phyloP scores from a whole-genome alignment of 352 stramenopile genomes.

The Pythium oligandrum region DNA sequence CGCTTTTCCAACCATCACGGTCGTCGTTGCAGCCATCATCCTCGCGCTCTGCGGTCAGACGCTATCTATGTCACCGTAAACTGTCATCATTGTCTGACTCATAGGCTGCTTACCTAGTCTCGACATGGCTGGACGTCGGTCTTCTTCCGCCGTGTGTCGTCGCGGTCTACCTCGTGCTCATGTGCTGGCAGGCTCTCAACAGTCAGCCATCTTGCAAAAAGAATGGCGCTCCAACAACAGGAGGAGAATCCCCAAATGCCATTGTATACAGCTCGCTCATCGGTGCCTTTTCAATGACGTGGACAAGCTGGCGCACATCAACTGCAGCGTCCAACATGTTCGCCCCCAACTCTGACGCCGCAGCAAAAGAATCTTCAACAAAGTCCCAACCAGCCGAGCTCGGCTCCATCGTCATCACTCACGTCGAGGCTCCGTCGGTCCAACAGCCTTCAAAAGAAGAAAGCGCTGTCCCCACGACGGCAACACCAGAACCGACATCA shows the following conservation, averaged over 20 bases:
- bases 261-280: conserved; percentile 43
- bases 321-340: conserved; percentile 55
- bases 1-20: conserved; percentile 85
- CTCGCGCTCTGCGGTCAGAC: conserved; percentile 58
- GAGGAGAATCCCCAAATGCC: conserved; percentile 11
- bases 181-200: conserved; percentile 71
- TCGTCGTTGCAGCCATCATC: conserved; percentile 64
- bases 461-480: too few species aligned
- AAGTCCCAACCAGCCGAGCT: too few species aligned
- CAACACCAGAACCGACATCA: not conserved
- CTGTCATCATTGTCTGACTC: too few species aligned
- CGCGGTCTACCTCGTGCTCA: conserved; percentile 60
- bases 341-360: conserved; percentile 3
- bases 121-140: conserved; percentile 61
- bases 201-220: conserved; percentile 47
- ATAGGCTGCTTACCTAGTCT: conserved; percentile 25
- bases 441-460: too few species aligned
- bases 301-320: conserved; percentile 69
- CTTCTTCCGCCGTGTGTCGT: conserved; percentile 75
- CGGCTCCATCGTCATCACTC: too few species aligned
- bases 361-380: too few species aligned
- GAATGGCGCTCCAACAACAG: not conserved
- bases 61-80: not conserved
- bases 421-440: too few species aligned
- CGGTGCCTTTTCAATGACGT: conserved; percentile 57